A percentile compares a stretch with the other conserved stretches of the same genome.
phyloP scores from a whole-genome alignment of 1,284 basidiomycete genomes.

The Somion occarium region DNA sequence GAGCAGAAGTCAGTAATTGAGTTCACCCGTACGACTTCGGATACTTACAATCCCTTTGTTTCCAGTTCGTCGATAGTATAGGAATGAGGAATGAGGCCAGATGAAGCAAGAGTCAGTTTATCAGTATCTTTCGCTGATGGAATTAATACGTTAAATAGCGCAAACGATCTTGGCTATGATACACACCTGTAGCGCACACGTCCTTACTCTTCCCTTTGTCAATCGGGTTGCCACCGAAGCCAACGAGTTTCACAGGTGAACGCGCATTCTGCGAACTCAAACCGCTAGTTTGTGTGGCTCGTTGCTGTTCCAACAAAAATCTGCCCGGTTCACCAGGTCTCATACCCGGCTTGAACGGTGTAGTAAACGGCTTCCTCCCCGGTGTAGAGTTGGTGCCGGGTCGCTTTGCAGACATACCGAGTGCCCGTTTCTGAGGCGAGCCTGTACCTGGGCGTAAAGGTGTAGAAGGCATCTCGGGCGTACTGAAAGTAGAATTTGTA shows the following conservation, averaged over 20 bases:
- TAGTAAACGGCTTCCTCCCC: slow-evolving; percentile 41
- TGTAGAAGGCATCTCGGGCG: slow-evolving; percentile 14
- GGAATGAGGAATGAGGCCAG: slow-evolving; percentile 54
- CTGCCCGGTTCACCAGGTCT: slow-evolving; percentile 49
- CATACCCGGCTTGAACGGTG: slow-evolving; percentile 66
- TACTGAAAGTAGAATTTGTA: slow-evolving; percentile 14
- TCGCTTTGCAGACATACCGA: slow-evolving; percentile 31
- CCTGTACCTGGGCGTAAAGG: slow-evolving; percentile 19
- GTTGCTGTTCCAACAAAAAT: slow-evolving; percentile 25
- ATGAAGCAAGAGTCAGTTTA: slow-evolving; percentile 43
- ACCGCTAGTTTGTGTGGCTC: background rate
- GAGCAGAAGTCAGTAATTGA: slow-evolving; percentile 7
- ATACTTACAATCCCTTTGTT: slow-evolving; percentile 58
- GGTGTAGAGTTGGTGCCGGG: slow-evolving; percentile 13
- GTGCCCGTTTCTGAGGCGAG: slow-evolving; percentile 12
- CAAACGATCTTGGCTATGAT: no score
- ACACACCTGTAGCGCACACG: no score
- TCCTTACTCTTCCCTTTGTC: no score
- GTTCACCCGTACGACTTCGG: background rate
- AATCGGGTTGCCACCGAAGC: no score
- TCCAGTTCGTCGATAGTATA: slow-evolving; percentile 47
- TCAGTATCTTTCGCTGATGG: slow-evolving; percentile 14
- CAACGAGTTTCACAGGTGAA: background rate
- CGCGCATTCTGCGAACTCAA: background rate
- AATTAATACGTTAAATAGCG: no score